Base-by-base conservation (phyloP, 2,329 filamentous ascomycete genomes). In the Penicillium sp. region DNA sequence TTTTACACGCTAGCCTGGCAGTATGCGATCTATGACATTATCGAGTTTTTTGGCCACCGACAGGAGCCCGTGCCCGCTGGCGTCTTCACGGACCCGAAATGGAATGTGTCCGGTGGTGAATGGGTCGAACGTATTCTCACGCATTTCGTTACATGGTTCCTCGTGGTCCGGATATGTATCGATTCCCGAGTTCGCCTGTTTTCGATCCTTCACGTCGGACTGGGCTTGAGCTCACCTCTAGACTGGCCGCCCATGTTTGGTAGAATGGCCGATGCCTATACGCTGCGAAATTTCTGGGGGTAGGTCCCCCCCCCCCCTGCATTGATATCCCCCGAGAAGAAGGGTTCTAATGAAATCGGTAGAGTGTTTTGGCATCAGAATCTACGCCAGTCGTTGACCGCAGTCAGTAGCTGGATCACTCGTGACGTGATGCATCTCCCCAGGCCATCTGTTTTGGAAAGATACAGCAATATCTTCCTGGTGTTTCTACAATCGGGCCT, bases 401-500 rank as follows among this genome's bases (percentile, higher is more conserved):
- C 49, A 8, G 10, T 51, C n/a, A 49, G 51, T 21, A 41, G 13
- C 2, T 54, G 42, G 27, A 21, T 57, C 15, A 46, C 48, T 9
- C 29, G 31, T 6, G 28, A 42, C 16, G 15, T 58, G 9, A 21
- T 59, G 4, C 23, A 21, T 4, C 45, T 57, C 3, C 41, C 33
- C 9, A 30, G 32, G n/a, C 44, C 41, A 18, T 59, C 53, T 0
- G 17, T 51, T 1, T 2, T 56, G 1, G 46, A 56, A 23, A 48
- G 56, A 2, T 62, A 62, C 18, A 42, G 43, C 10, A 59, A 59
- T 15, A 33, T 59, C 10, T 46, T 59, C 16, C 9, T 59, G 10
- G 51, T 59, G 2, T 63, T 62, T 36, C 32, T 48, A 2, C 23
- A 54, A 1, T 63, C 60, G 4, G 58, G 52, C 4, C 9, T 49